Conservation (phyloP, 2,329 filamentous ascomycete genomes). For the Diplodia mutila region DNA sequence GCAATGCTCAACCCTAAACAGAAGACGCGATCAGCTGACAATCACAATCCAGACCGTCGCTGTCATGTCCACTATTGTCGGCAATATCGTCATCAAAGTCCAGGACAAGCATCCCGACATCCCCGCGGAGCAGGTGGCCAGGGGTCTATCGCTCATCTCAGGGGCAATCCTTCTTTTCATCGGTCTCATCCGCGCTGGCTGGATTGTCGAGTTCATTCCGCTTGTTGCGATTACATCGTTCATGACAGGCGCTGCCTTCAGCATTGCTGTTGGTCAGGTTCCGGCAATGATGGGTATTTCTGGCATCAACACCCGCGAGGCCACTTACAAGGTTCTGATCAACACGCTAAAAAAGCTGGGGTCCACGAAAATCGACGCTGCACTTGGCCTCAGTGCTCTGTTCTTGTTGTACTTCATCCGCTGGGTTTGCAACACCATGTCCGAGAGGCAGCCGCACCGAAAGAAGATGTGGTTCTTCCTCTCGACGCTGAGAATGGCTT, state of each 20-base stretch:
- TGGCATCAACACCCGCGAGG: slow-evolving; percentile 71
- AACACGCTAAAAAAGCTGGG: slow-evolving; percentile 76
- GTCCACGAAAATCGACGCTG: slow-evolving; percentile 73
- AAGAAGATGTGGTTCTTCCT: slow-evolving; percentile 81
- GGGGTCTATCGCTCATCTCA: slow-evolving; percentile 74
- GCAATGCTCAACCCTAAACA: background rate
- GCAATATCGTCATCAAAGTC: slow-evolving; percentile 73
- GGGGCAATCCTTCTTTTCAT: slow-evolving; percentile 78
- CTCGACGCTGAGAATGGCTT: slow-evolving; percentile 83
- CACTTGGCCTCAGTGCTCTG: slow-evolving; percentile 84
- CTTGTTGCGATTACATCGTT: slow-evolving; percentile 89
- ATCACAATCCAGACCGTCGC: slow-evolving; percentile 71
- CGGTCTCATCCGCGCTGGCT: slow-evolving; percentile 79
- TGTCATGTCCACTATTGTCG: slow-evolving; percentile 88
- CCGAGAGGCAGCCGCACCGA: slow-evolving; percentile 67
- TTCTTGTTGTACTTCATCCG: slow-evolving; percentile 68
- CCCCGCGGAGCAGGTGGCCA: slow-evolving; percentile 70
- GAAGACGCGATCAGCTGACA: slow-evolving; percentile 10
- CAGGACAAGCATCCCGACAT: slow-evolving; percentile 61
- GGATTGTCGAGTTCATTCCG: slow-evolving; percentile 92
- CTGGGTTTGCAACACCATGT: slow-evolving; percentile 63
- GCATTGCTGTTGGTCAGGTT: slow-evolving; percentile 81
- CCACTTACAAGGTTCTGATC: slow-evolving; percentile 82
- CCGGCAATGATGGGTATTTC: slow-evolving; percentile 78
- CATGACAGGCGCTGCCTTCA: slow-evolving; percentile 95